Base-by-base conservation (phyloP, 495 filamentous ascomycete genomes). In the Penicillium simplicissimum region DNA sequence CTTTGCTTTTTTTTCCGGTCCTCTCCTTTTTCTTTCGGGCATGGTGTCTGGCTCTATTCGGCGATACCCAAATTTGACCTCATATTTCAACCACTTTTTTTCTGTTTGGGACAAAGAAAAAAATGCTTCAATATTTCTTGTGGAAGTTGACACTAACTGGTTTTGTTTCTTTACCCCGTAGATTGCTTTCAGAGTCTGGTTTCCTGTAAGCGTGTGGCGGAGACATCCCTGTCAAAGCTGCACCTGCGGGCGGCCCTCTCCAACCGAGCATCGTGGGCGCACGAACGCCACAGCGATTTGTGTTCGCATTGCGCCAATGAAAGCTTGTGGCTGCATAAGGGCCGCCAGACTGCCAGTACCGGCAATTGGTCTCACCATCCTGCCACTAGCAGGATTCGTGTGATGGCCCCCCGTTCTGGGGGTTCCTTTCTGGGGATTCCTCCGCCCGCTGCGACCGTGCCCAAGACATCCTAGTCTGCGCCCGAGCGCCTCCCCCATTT, bases 151-250 rank as follows among this genome's bases (percentile, higher is more conserved):
- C 69, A 79, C 75, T 79, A 76, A 75, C 73, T 60, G 43, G 66
- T 69, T 73, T 67, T 66, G 71, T 64, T 66, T 71, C 55, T 71
- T 63, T 62, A 64, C 43, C 54, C 55, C 75, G 75, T 79, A 90
- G 88, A 79, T 81, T 90, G 63, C 79, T 90, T 52, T 88, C 87
- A 62, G 88, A 90, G 77, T 90, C 88, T 62, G 88, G 88, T 69
- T 90, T 90, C 79, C 78, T 90, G 73, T 90, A 85, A 81, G 64
- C 53, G 53, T 57, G 69, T 45, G 63, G 60, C 62, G 61, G 61
- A 62, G 55, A 64, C 57, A 40, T 57, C 67, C 66, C 58, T 70
- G 69, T 71, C 66, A 48, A 53, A 55, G 60, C 60, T 71, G 59
- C 66, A 63, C 55, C 68, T 66, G 57, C 66, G 53, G 62, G 68